Percentiles rank a stretch among this genome's conserved stretches.
phyloP scores from a whole-genome alignment of 441 rosid genomes.

The Geranium incanum region DNA sequence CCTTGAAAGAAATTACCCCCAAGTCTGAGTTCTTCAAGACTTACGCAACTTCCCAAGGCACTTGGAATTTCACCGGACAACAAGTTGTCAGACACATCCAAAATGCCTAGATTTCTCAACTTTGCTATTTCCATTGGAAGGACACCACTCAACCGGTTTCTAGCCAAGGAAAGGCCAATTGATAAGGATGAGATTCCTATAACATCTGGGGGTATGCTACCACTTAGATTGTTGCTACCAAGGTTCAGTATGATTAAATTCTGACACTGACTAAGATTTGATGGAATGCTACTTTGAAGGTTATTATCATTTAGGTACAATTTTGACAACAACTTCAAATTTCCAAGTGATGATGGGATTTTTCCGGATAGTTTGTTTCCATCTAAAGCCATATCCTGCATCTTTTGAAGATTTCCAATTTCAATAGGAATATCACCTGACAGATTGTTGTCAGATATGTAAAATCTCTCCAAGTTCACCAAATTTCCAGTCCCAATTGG shows the following conservation, averaged over 20 bases:
- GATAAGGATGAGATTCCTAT: neutral
- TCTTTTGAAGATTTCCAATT: slow-evolving; percentile 10
- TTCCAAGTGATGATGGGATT: slow-evolving; percentile 19
- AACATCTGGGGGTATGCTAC: slow-evolving; percentile 17
- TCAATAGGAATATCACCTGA: slow-evolving; percentile 10
- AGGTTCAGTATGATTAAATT: slow-evolving; percentile 4
- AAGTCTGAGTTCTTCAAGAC: slow-evolving; percentile 16
- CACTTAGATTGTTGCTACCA: slow-evolving; percentile 14
- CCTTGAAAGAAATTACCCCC: slow-evolving; percentile 27
- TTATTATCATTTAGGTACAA: neutral
- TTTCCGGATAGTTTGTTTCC: slow-evolving; percentile 12
- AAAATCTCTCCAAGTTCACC: neutral
- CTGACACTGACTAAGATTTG: slow-evolving; percentile 9
- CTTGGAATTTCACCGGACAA: slow-evolving; percentile 23
- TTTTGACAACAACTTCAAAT: neutral
- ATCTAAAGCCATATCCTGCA: neutral
- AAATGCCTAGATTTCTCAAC: neutral
- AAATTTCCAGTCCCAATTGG: slow-evolving; percentile 14
- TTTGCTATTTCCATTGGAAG: slow-evolving; percentile 18
- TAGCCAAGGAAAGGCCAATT: neutral
- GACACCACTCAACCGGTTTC: slow-evolving; percentile 15
- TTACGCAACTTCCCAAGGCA: slow-evolving; percentile 15
- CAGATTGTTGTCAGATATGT: neutral
- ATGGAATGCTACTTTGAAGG: slow-evolving; percentile 18
- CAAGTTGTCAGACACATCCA: slow-evolving; percentile 17